Evolutionary conservation across 1,284 basidiomycete species (phyloP).

Genomic region (Cutaneotrichosporon cyanovorans): DNA sequence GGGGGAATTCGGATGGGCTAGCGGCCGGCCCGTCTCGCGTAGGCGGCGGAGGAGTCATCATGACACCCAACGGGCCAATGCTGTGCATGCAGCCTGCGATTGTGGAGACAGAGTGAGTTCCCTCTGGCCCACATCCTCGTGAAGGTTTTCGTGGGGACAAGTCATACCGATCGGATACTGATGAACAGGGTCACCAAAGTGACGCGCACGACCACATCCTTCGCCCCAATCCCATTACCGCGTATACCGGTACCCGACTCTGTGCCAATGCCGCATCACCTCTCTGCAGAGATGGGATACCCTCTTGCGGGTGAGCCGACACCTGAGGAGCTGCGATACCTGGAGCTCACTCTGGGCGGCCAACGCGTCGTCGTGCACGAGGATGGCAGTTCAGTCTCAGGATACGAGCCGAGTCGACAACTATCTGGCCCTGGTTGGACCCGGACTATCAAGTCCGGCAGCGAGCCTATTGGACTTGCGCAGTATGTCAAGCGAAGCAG

Average conservation of each 20-base stretch:
- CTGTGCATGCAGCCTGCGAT: conserved; percentile 40
- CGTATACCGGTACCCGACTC: conserved; percentile 32
- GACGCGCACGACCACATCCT: conserved; percentile 36
- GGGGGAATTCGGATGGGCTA: too few species aligned
- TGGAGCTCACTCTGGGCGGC: conserved; percentile 36
- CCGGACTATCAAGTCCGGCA: conserved; percentile 15
- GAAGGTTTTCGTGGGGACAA: too few species aligned
- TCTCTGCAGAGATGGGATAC: conserved; percentile 25
- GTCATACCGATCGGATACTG: neutral
- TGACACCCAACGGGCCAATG: conserved; percentile 20
- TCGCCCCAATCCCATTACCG: conserved; percentile 39
- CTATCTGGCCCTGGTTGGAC: conserved; percentile 20
- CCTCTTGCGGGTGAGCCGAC: conserved; percentile 38
- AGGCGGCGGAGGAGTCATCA: conserved; percentile 1
- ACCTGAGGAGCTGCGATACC: conserved; percentile 38
- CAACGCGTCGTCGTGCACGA: conserved; percentile 38
- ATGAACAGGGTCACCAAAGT: conserved; percentile 11
- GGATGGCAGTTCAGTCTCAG: conserved; percentile 18
- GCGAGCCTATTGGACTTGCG: conserved; percentile 13
- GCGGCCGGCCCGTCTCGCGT: too few species aligned
- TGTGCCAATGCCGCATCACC: conserved; percentile 24
- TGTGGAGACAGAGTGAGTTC: conserved; percentile 41
- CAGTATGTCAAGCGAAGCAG: conserved; percentile 25
- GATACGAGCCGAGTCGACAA: conserved; percentile 2
- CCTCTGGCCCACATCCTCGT: too few species aligned